phyloP scores from a whole-genome alignment of 768 basidiomycete genomes.

The Amanita rubescens region DNA sequence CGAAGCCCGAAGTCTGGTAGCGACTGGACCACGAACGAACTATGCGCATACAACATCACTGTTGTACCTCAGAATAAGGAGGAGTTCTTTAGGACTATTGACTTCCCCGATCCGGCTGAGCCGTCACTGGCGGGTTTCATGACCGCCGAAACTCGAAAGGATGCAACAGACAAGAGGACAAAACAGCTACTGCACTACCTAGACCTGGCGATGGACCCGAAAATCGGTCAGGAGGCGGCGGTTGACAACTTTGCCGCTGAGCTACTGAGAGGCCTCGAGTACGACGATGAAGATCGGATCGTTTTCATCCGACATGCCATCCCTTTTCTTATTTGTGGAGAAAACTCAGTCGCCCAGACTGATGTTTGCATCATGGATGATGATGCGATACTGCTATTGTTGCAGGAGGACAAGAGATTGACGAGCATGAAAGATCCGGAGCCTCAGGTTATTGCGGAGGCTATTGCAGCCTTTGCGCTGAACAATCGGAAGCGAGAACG shows the following conservation, averaged over 20 bases:
- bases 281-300: constrained; percentile 15
- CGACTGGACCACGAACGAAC: constrained; percentile 20
- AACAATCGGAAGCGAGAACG: constrained; percentile 16
- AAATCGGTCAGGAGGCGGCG: constrained; percentile 17
- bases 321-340: constrained; percentile 18
- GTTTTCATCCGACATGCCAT: constrained; percentile 13
- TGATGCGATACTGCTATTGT: constrained; percentile 16
- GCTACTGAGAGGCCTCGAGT: constrained; percentile 13
- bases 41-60: constrained; percentile 15
- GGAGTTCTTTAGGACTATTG: constrained; percentile 16
- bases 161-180: constrained; percentile 16
- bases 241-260: constrained; percentile 18
- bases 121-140: constrained; percentile 13
- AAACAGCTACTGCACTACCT: constrained; percentile 15
- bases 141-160: constrained; percentile 13
- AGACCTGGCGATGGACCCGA: constrained; percentile 16
- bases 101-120: constrained; percentile 12
- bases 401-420: constrained; percentile 15
- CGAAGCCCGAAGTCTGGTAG: constrained; percentile 18
- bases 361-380: constrained; percentile 19
- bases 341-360: constrained; percentile 13
- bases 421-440: constrained; percentile 19
- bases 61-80: constrained; percentile 11
- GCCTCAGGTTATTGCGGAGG: constrained; percentile 23
- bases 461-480: constrained; percentile 21